Evolutionary conservation across 164 flowering plant species (phyloP).

Genomic region (Sedum album): DNA sequence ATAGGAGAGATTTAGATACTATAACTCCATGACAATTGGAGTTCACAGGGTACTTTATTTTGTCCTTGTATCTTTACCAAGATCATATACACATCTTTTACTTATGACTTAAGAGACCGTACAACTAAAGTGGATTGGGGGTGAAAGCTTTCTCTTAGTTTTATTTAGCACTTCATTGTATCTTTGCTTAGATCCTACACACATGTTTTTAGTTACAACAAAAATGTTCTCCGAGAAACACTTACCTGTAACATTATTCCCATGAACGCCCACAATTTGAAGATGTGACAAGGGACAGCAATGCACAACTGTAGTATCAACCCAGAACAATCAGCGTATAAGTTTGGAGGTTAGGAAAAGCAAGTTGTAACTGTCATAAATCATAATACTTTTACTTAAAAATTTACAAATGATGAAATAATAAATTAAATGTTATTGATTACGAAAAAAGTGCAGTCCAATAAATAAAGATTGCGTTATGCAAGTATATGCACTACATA

Average conservation of each 20-base stretch:
- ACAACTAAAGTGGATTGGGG: no score
- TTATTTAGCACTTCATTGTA: no score
- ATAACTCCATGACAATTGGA: not conserved
- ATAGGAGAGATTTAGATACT: no score
- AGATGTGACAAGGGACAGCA: slow-evolving; percentile 90
- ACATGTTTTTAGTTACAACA: not conserved
- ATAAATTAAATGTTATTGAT: no score
- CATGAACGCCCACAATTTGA: slow-evolving; percentile 92
- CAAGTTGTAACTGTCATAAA: not conserved
- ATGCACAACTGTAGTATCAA: slow-evolving; percentile 68
- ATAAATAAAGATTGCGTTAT: not conserved
- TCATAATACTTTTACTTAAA: not conserved
- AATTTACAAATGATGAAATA: no score
- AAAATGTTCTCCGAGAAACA: not conserved
- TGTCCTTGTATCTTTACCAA: no score
- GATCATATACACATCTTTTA: no score
- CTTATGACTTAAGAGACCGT: no score
- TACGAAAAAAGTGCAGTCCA: not conserved
- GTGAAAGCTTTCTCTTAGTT: no score
- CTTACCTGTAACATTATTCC: slow-evolving; percentile 87
- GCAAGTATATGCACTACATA: not conserved
- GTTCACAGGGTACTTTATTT: not conserved
- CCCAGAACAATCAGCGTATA: slow-evolving; percentile 3
- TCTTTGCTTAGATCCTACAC: no score
- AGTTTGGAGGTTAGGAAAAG: no score